Evolutionary conservation across 108 stramenopile species (phyloP), one percentile per base, ranked within the genome.

Genomic region (Aurantiochytrium sp.): DNA sequence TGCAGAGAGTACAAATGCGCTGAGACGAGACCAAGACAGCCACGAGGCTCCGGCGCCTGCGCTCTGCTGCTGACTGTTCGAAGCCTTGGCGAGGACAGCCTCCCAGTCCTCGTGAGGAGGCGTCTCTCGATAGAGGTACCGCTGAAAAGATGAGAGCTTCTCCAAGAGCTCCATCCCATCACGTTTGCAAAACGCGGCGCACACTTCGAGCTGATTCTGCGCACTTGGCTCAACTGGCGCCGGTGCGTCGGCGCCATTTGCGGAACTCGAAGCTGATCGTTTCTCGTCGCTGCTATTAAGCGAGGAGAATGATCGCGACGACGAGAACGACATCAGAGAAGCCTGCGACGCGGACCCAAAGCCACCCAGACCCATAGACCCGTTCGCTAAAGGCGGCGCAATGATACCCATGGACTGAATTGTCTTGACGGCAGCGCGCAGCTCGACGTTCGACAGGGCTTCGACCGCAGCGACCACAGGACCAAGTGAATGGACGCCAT

Each of bases 61-160:
- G 8, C 16, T 8, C 55, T 57, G 55, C 55, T 57, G 55, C 14
- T 57, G 55, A 8, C 8, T 57, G 55, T 8, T 16, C 2, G 42
- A 69, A 23, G n/a, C 59, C 19, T 19, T 2, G 59, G 64, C 64
- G 35, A 69, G 64, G 8, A 69, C 42, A 23, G 8, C 64, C 8
- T 69, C 64, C 35, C 42, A 69, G 4, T 8, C 35, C 8, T 28
- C 42, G 35, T 23, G 8, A 10, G 64, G 64, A 16, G 35, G 14
- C 42, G 25, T 10, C 4, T 69, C 76, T 12, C 76, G 76, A 28
- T 83, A 83, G 43, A 83, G 12, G 51, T 83, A 45, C 45, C 76
- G 76, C 76, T 83, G 76, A 18, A 83, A 53, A 12, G 76, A 53
- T 53, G 76, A 83, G 49, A 83, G 76, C 51, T 83, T 83, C 28